These are phyloP conservation scores for Salvia sclarea DNA, from an alignment of 305 asterid species.

Conservation along the genomic window DNA sequence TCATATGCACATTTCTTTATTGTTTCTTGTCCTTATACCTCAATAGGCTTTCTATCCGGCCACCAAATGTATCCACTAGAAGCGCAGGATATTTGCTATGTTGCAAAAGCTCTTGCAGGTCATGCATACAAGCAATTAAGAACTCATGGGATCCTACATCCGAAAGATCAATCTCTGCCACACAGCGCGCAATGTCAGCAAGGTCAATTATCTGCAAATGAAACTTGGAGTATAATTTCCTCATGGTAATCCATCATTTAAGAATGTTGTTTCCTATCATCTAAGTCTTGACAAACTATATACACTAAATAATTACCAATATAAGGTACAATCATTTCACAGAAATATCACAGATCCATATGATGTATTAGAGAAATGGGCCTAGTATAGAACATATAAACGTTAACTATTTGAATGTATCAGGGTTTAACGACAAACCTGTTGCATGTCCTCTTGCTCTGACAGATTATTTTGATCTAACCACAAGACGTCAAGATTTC, in stretches of 20 bases:
- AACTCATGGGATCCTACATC: conserved; percentile 73
- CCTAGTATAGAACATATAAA: conserved; percentile 1
- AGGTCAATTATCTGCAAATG: conserved; percentile 74
- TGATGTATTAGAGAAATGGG: conserved; percentile 1
- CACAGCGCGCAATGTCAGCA: conserved; percentile 84
- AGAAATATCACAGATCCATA: conserved; percentile 21
- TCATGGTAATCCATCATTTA: conserved; percentile 5
- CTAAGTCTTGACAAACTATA: conserved; percentile 16
- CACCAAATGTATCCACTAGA: conserved; percentile 87
- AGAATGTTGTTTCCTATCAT: not conserved
- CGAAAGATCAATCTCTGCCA: conserved; percentile 68
- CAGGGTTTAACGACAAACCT: conserved; percentile 56
- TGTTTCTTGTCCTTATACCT: conserved; percentile 51
- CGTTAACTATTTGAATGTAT: conserved; percentile 25
- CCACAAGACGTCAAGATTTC: conserved; percentile 73
- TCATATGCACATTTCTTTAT: conserved; percentile 16
- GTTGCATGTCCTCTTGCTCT: conserved; percentile 74
- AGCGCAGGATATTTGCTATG: conserved; percentile 81
- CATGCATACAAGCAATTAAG: conserved; percentile 81
- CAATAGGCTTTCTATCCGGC: conserved; percentile 80
- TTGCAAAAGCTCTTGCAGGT: conserved; percentile 74
- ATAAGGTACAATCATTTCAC: not conserved
- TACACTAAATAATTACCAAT: conserved; percentile 11
- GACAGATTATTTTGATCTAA: conserved; percentile 63
- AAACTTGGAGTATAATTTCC: conserved; percentile 36